A percentile compares a stretch with the other conserved stretches of the same genome.
Conservation (phyloP, 1,284 basidiomycete genomes). For the Rhodotorula sp. region DNA sequence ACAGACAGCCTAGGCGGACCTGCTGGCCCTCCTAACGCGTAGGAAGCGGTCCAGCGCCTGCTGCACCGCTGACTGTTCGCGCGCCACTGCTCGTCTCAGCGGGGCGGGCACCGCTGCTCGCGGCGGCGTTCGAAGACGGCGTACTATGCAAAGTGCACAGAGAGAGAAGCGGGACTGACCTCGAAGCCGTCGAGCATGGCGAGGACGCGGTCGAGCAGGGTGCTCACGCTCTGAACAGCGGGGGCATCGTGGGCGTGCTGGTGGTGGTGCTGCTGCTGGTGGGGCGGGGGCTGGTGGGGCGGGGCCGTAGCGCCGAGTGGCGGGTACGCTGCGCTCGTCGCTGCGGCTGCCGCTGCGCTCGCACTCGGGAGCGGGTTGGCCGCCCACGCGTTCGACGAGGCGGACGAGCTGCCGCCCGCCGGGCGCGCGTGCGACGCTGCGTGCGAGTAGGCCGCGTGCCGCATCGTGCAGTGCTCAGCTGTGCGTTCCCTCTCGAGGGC, state of each 20-base stretch:
- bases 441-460: not conserved
- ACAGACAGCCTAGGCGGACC: too few relatives aligned
- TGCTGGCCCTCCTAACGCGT: too few relatives aligned
- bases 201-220: slow-evolving; percentile 38
- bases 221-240: slow-evolving; percentile 26
- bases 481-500: too few relatives aligned
- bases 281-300: not conserved
- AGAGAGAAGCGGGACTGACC: slow-evolving; percentile 17
- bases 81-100: not conserved
- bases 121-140: too few relatives aligned
- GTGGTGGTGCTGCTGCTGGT: not conserved
- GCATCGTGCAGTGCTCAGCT: too few relatives aligned
- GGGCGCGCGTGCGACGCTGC: slow-evolving; percentile 13
- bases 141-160: too few relatives aligned
- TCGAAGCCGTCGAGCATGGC: slow-evolving; percentile 42
- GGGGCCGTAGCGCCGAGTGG: not conserved
- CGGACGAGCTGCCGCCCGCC: not conserved
- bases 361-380: slow-evolving; percentile 6
- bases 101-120: too few relatives aligned
- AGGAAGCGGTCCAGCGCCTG: too few relatives aligned
- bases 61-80: too few relatives aligned
- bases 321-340: not conserved
- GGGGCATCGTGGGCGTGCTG: not conserved
- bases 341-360: not conserved
- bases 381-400: slow-evolving; percentile 1